Evolutionary conservation across 2,329 filamentous ascomycete genomes (phyloP), one percentile per base, ranked within the genome.

Genomic region (Grosmannia clavigera): DNA sequence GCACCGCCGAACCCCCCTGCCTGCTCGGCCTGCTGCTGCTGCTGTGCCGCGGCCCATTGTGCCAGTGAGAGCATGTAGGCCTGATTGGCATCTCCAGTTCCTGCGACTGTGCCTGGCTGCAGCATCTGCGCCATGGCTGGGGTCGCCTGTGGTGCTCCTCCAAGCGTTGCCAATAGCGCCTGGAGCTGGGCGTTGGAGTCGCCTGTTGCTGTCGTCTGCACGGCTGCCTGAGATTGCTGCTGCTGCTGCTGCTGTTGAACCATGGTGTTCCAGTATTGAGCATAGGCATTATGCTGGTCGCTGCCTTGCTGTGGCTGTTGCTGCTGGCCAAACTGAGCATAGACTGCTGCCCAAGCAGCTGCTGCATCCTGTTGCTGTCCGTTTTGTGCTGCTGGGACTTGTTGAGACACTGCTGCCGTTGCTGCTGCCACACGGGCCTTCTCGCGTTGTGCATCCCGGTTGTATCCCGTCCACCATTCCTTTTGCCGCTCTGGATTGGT

Each of bases 391-490:
- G 48, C 12, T 19, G 40, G 40, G 40, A 43, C 14, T 19, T 43
- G 43, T 19, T n/a, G 22, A 27, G 48, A 10, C 48, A 27, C 27
- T 33, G 70, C 64, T 22, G 66, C 55, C 31, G 61, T 40, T 27
- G 52, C 58, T 38, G 58, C 14, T n/a, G 48, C 14, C n/a, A 27
- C 12, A 59, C 74, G 74, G 55, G 76, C 70, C 54, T 71, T 72
- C 48, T 61, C 51, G 12, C 63, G 64, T 59, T 67, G 64, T 43
- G 70, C 69, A 55, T 75, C 72, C 52, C 68, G 68, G 43, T 70
- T 67, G 62, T 75, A 78, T 0, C 78, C 79, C 12, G 75, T 68
- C 71, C 76, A 78, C 81, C 81, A 84, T 63, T 81, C 76, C 11
- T 75, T 74, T 0, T 77, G 71, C 62, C 75, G 75, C 38, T 76